Conservation (phyloP, 2,329 filamentous ascomycete species). For the Monosporascus sp. region DNA sequence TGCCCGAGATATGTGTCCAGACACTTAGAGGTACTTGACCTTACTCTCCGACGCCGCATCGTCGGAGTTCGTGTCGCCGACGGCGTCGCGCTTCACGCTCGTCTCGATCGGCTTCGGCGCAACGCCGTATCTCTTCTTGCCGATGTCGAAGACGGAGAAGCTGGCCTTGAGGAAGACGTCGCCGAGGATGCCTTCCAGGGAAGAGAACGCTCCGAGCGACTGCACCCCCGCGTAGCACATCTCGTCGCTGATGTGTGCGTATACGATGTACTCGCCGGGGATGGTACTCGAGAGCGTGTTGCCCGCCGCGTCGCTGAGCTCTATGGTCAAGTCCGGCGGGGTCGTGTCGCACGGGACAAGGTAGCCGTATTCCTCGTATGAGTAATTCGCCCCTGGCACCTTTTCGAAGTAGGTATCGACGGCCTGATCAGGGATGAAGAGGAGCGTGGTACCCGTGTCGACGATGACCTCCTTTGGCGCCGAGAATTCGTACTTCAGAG, state of each 20-base stretch:
- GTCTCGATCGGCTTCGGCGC: constrained; percentile 31
- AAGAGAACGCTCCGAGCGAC: constrained; percentile 36
- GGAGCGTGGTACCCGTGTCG: constrained; percentile 65
- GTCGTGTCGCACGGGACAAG: constrained; percentile 52
- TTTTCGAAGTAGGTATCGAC: constrained; percentile 54
- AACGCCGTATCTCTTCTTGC: constrained; percentile 39
- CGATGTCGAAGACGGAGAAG: constrained; percentile 66
- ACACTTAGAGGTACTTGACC: not conserved
- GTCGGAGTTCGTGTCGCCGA: not conserved
- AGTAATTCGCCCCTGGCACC: constrained; percentile 47
- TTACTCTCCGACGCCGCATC: not conserved
- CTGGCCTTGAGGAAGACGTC: constrained; percentile 75
- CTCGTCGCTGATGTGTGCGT: constrained; percentile 43
- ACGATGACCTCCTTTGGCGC: constrained; percentile 47
- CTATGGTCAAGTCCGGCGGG: constrained; percentile 54
- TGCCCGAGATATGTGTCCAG: no score
- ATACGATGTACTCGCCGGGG: constrained; percentile 51
- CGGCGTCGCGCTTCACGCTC: constrained; percentile 5
- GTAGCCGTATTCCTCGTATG: constrained; percentile 41
- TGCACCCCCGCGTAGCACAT: constrained; percentile 76
- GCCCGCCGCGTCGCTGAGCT: constrained; percentile 39
- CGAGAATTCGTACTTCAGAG: constrained; percentile 31
- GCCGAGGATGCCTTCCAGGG: constrained; percentile 64
- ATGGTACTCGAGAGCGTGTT: constrained; percentile 45
- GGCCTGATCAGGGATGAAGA: constrained; percentile 55